Conservation (phyloP, 148 eudicot genomes). For the Bassia scoparia region DNA sequence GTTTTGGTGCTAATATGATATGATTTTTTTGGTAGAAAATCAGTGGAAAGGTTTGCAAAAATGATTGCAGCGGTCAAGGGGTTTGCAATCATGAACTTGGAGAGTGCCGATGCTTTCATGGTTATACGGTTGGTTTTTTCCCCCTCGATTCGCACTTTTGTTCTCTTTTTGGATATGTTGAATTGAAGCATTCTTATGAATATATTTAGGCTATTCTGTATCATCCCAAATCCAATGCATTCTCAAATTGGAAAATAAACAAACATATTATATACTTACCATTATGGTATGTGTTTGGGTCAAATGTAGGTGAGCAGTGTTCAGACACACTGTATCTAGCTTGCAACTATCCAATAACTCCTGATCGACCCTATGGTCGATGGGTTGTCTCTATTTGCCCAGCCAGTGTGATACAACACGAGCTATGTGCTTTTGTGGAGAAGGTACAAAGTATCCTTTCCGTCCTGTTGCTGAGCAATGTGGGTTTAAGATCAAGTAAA, state of each 20-base stretch:
- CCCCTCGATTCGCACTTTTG: not conserved
- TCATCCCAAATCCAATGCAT: not conserved
- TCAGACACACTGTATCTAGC: constrained; percentile 44
- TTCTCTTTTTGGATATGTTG: not conserved
- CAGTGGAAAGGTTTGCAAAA: constrained; percentile 59
- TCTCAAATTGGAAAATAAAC: not conserved
- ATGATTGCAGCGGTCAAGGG: constrained; percentile 75
- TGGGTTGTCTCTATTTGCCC: constrained; percentile 88
- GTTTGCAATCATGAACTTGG: constrained; percentile 75
- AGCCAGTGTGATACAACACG: constrained; percentile 79
- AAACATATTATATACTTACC: not conserved
- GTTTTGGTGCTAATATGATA: constrained; percentile 5
- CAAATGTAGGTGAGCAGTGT: constrained; percentile 72
- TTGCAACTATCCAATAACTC: constrained; percentile 66
- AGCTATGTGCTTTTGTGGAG: constrained; percentile 97
- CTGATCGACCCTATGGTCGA: constrained; percentile 65
- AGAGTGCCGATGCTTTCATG: constrained; percentile 83
- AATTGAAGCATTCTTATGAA: not conserved
- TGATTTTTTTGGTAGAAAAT: constrained; percentile 44
- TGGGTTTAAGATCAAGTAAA: constrained; percentile 74
- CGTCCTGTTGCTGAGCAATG: constrained; percentile 91
- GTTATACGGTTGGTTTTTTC: constrained; percentile 62
- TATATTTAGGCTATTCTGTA: not conserved
- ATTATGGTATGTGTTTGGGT: constrained; percentile 14
- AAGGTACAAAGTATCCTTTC: constrained; percentile 84